Evolutionary conservation across 352 stramenopile genomes (phyloP).

Genomic region (Globisporangium cystogenes): DNA sequence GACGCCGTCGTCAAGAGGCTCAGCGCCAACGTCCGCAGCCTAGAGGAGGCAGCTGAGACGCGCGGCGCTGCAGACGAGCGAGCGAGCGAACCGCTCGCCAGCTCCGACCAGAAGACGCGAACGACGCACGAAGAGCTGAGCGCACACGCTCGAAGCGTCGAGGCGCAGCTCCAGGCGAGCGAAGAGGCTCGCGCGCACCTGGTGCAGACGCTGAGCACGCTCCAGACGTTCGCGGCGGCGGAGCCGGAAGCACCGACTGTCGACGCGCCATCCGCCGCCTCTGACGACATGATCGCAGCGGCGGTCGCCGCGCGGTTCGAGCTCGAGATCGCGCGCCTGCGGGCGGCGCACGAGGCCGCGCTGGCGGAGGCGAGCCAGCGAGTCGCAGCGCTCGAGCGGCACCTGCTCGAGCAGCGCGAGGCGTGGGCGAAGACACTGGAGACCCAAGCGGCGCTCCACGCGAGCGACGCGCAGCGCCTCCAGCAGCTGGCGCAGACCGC

Average conservation of each 20-base stretch:
- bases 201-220: constrained; percentile 41
- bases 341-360: constrained; percentile 5
- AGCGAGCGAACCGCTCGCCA: background rate
- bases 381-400: constrained; percentile 20
- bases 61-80: background rate
- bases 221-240: constrained; percentile 26
- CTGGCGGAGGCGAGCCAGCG: constrained; percentile 8
- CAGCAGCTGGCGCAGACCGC: constrained; percentile 17
- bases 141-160: constrained; percentile 23
- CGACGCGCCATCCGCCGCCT: too few species aligned
- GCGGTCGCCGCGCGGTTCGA: background rate
- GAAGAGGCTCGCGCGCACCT: constrained; percentile 60
- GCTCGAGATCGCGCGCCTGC: constrained; percentile 5
- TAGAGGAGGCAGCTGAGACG: background rate
- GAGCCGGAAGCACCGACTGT: too few species aligned
- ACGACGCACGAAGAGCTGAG: constrained; percentile 9
- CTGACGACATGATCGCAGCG: too few species aligned
- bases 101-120: background rate
- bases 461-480: constrained; percentile 32
- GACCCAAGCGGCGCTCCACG: constrained; percentile 17
- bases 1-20: constrained; percentile 11
- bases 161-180: constrained; percentile 55
- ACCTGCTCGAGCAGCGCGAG: constrained; percentile 18
- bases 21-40: background rate
- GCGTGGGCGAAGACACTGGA: constrained; percentile 18